These are phyloP conservation scores for Trichoderma oligosporum DNA, from an alignment of 2,329 filamentous ascomycete genomes.

Conservation along the genomic window DNA sequence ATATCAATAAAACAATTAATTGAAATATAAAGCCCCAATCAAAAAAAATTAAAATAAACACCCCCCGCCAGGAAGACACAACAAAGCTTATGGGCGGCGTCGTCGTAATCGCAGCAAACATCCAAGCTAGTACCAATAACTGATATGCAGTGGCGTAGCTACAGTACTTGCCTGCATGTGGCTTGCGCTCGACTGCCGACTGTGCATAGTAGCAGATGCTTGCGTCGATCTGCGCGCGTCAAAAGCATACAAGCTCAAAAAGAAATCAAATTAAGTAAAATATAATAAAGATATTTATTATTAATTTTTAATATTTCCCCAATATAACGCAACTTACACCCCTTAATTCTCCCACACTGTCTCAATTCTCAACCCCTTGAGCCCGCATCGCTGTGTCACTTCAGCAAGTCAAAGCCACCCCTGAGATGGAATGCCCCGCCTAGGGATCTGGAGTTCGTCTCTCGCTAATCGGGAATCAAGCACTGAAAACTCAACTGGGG, in stretches of 20 bases:
- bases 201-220: too few relatives aligned
- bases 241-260: neutral
- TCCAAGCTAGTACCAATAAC: neutral
- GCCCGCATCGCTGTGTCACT: conserved; percentile 11
- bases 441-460: conserved; percentile 4
- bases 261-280: neutral
- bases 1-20: neutral
- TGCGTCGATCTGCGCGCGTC: too few relatives aligned
- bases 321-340: neutral
- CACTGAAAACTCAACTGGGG: neutral
- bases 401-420: conserved; percentile 16
- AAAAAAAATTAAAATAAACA: too few relatives aligned
- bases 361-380: neutral
- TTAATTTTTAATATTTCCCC: neutral
- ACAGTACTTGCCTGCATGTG: neutral
- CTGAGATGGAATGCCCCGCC: conserved; percentile 2
- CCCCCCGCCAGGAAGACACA: too few relatives aligned
- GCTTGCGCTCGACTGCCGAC: neutral
- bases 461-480: conserved; percentile 18
- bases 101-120: neutral
- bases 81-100: neutral
- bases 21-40: too few relatives aligned
- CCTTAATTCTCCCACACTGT: neutral
- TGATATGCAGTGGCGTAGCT: neutral
- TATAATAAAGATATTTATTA: too few relatives aligned